Evolutionary conservation across 2,329 filamentous ascomycete genomes (phyloP).

Genomic region (Cytospora piceae): DNA sequence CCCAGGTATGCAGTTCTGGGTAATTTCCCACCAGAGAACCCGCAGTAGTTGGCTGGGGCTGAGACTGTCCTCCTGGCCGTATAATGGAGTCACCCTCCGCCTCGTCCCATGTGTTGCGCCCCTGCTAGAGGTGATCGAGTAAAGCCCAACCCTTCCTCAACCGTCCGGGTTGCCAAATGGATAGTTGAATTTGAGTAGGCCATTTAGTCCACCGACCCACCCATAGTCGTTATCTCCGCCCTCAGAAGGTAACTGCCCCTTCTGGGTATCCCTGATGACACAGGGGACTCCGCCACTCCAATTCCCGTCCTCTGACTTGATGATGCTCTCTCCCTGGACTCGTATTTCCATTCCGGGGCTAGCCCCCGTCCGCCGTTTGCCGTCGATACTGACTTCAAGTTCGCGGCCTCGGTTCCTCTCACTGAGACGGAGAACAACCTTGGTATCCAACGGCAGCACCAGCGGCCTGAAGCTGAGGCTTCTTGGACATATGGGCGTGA

Average conservation of each 20-base stretch:
- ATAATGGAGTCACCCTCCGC: no score
- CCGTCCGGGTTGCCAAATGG: slow-evolving; percentile 74
- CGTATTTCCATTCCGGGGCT: slow-evolving; percentile 81
- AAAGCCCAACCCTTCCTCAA: neutral
- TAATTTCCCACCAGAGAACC: neutral
- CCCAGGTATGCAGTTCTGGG: neutral
- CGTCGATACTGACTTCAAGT: slow-evolving; percentile 80
- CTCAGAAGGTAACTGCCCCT: slow-evolving; percentile 38
- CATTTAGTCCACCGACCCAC: slow-evolving; percentile 95
- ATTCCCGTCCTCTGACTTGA: slow-evolving; percentile 46
- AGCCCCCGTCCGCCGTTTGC: slow-evolving; percentile 69
- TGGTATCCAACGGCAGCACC: slow-evolving; percentile 83
- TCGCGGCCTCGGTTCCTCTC: slow-evolving; percentile 77
- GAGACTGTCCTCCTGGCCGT: no score
- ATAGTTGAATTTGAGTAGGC: slow-evolving; percentile 94
- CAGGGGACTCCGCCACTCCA: slow-evolving; percentile 87
- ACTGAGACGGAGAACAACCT: slow-evolving; percentile 80
- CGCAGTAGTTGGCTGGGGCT: neutral
- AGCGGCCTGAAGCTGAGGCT: slow-evolving; percentile 91
- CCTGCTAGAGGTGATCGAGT: neutral
- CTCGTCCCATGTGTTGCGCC: neutral
- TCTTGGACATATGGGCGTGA: slow-evolving; percentile 93
- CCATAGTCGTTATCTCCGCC: slow-evolving; percentile 74
- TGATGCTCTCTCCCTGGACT: slow-evolving; percentile 84
- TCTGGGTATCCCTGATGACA: slow-evolving; percentile 69